Evolutionary conservation across 2,329 filamentous ascomycete genomes (phyloP), one percentile per base, ranked within the genome.

Genomic region (Aspergillus clavatus): DNA sequence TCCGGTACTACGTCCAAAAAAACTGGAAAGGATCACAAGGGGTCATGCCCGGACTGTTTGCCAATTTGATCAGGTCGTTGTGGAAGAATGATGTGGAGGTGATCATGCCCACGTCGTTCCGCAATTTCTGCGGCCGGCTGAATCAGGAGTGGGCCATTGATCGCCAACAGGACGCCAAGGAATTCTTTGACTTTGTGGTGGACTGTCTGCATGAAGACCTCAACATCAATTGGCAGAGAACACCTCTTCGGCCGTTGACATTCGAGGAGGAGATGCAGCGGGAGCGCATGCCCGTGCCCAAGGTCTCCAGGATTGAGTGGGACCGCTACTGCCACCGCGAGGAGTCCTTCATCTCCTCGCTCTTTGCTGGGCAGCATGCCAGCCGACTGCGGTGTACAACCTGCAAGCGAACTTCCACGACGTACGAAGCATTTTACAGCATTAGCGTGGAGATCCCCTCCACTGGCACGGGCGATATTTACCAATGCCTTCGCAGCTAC

Each of bases 161-260:
- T 19, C 73, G 81, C 40, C 91, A 97, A 62, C 93, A 97, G 68
- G 93, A 98, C 60, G 86, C 89, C 1, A 86, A 90, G 53, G 93
- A 97, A 59, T 95, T 95, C 55, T 83, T 91, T 54, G 82, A 83
- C 37, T 95, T 94, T 60, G 67, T 96, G 21, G 76, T 95, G 28
- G 83, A 87, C 42, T 83, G 86, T 53, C 74, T 97, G 10, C 85
- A 91, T 56, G 87, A 93, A 61, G 93, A 98, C 67, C 83, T 94
- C 4, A 94, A 95, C 62, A 68, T 76, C 5, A 76, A 78, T 23
- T 86, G 81, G 72, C 73, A 80, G 49, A 72, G 77, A 42, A 73
- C 71, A 2, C 80, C 78, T 1, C 70, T 84, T 2, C 74, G 76
- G 40, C 74, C 76, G 4, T 69, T 86, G 31, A 82, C 78, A 0